Evolutionary conservation across 1,284 basidiomycete species (phyloP), one percentile per base, ranked within the genome.

Genomic region (Sanghuangporus weigelae): DNA sequence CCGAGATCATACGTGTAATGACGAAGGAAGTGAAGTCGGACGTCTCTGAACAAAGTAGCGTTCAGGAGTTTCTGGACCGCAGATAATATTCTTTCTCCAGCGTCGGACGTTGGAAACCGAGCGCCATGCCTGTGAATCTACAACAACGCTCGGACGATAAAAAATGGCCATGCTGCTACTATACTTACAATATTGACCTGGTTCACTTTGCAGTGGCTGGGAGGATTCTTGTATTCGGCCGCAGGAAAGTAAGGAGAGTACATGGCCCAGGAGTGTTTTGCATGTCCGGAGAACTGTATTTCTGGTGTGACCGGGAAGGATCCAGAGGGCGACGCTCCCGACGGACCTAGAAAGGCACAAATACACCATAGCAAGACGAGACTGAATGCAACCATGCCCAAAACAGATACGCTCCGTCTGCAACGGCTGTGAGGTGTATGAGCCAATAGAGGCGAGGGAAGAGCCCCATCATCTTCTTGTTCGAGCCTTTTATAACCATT

Each of bases 111-210:
- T 0, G 93, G 94, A 68, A 82, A 94, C 38, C 94, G 82, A 1
- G 90, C 86, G 0, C 92, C 91, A 69, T 96, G 94, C 7, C 93
- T 79, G 75, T 95, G 89, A 19, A 96, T 75, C 92, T 94, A 66
- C 68, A 67, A 38, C 7, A 23, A 14, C 69, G 66, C 61, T 66
- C 68, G 12, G 60, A 23, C 31, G 21, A 26, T 11, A n/a, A 50
- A n/a, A 23, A 14, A 10, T 51, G 12, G 50, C 10, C 10, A 46
- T 57, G 60, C 68, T 50, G 59, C 35, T 7, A 58, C 65, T 21
- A 66, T 40, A 46, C 77, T 83, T 60, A 89, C 87, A 66, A 89
- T 79, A 70, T 88, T 86, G 50, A 84, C 86, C 76, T 88, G 87
- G 42, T 76, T 78, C 16, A 89, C 73, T 39, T 71, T 70, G 71